Evolutionary conservation across 495 filamentous ascomycete genomes (phyloP), one percentile per base, ranked within the genome.

Genomic region (Echria macrotheca): DNA sequence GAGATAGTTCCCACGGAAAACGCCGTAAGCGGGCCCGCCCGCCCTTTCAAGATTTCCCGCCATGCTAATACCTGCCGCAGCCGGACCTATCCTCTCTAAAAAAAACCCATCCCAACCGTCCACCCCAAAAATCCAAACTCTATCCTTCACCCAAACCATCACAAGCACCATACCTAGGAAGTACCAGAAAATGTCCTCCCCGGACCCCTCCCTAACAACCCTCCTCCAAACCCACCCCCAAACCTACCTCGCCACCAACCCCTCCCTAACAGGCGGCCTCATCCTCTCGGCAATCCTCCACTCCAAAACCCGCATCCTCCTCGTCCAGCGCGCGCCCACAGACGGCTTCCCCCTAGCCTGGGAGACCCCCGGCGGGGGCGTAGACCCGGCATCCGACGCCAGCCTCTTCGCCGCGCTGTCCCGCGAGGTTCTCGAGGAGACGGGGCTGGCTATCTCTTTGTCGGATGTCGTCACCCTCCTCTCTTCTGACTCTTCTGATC

Each of bases 371-470:
- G 79, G 79, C 32, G 79, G 79, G 22, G 64, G 66, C n/a, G 59
- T 63, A 45, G 77, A 82, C 52, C 44, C 46, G 26, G n/a, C n/a
- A n/a, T 66, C 69, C 7, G 78, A 81, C 45, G 52, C 64, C 44
- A 71, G 73, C 2, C 50, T 81, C 12, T 56, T 80, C 26, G 69
- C 78, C 50, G 71, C 59, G 1, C 59, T 70, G 8, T 69, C 64
- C 18, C 55, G 79, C 10, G 78, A 82, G 61, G 42, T 82, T n/a
- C 72, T 69, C 64, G 79, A 82, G 64, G 79, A 82, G 62, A 68
- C 69, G 11, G 72, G 72, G 10, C 53, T 82, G 21, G 35, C 2
- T 2, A 15, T 41, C 28, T 31, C 28, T 12, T 6, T 12, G 19
- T 21, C 18, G 18, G 18, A 14, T 4, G 19, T 41, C 4, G 17